Percentiles rank a stretch among this genome's conserved stretches.
phyloP scores from a whole-genome alignment of 305 asterid species.

The Fraxinus floribunda region DNA sequence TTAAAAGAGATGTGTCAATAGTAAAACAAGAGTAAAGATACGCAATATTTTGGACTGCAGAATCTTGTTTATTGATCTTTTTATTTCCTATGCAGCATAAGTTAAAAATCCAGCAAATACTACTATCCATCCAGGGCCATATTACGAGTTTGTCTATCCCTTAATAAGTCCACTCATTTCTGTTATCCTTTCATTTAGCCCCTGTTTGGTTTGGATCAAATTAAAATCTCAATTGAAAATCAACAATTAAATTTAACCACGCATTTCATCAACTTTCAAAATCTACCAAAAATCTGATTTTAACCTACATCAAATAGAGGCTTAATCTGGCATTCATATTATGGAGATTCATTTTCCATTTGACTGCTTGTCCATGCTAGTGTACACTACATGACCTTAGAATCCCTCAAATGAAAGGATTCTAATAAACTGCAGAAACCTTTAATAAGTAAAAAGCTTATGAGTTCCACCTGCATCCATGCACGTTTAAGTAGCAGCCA shows the following conservation, averaged over 20 bases:
- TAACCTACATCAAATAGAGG: neutral
- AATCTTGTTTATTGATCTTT: neutral
- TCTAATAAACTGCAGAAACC: neutral
- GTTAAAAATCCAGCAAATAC: constrained; percentile 16
- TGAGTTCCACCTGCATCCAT: constrained; percentile 85
- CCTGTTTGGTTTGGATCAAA: neutral
- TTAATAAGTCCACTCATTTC: neutral
- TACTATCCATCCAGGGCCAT: neutral
- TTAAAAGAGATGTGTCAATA: neutral
- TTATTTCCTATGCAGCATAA: neutral
- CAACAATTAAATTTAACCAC: neutral
- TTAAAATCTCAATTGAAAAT: neutral
- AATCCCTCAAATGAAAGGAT: constrained; percentile 14
- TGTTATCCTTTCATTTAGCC: neutral
- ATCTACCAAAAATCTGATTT: neutral
- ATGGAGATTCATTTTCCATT: constrained; percentile 8
- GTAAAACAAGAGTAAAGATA: neutral
- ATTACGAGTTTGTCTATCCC: neutral
- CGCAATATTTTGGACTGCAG: constrained; percentile 4
- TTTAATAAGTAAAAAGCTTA: neutral
- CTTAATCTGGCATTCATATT: neutral
- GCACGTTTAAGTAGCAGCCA: constrained; percentile 85
- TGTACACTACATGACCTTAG: neutral
- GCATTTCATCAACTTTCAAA: neutral
- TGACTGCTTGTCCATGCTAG: neutral